phyloP scores from a whole-genome alignment of 176 grass and related monocot genomes.

The Dendrocalamus sinicus region DNA sequence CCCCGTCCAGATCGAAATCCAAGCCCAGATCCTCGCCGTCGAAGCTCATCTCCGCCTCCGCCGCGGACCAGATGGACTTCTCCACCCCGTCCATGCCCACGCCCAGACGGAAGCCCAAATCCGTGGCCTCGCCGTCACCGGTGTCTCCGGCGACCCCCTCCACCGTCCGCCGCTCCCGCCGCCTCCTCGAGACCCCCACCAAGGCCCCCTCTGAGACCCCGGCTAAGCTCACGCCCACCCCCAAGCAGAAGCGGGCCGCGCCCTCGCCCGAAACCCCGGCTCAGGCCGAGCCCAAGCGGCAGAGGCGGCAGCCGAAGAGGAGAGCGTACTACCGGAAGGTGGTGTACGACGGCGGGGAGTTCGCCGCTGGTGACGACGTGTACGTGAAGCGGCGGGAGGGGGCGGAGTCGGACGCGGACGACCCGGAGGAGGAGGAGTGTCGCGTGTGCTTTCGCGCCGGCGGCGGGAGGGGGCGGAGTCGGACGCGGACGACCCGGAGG shows the following conservation, averaged over 20 bases:
- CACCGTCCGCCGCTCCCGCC: slow-evolving; percentile 57
- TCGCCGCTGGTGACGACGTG: slow-evolving; percentile 73
- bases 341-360: slow-evolving; percentile 69
- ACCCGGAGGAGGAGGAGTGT: slow-evolving; percentile 71
- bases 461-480: slow-evolving; percentile 56
- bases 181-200: slow-evolving; percentile 55
- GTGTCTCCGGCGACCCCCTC: slow-evolving; percentile 46
- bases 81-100: slow-evolving; percentile 60
- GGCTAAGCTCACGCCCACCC: slow-evolving; percentile 38
- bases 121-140: slow-evolving; percentile 35
- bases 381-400: slow-evolving; percentile 82
- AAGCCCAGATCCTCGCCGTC: slow-evolving; percentile 38
- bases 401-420: slow-evolving; percentile 67
- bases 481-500: slow-evolving; percentile 66
- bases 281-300: slow-evolving; percentile 57
- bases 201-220: slow-evolving; percentile 26
- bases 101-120: slow-evolving; percentile 35
- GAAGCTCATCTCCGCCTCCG: slow-evolving; percentile 13
- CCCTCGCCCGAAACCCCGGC: slow-evolving; percentile 52
- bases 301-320: slow-evolving; percentile 41
- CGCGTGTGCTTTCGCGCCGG: slow-evolving; percentile 71
- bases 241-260: slow-evolving; percentile 38
- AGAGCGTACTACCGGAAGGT: slow-evolving; percentile 70
- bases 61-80: slow-evolving; percentile 49
- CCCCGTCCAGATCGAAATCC: slow-evolving; percentile 44